phyloP scores from a whole-genome alignment of 768 basidiomycete species.

The Tylopilus cervinicoccineus region DNA sequence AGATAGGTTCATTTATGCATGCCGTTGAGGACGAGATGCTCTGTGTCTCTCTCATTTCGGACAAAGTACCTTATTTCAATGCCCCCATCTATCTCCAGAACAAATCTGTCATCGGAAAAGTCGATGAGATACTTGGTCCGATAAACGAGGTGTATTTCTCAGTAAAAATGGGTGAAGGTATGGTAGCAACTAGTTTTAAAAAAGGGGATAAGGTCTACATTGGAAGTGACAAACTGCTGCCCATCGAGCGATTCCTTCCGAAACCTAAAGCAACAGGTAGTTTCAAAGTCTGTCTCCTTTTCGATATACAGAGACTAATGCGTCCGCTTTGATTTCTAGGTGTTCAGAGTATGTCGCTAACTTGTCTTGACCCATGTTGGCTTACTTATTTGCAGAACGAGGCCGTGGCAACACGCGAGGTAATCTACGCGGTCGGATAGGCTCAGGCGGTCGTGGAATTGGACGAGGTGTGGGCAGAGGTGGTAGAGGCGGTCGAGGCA shows the following conservation, averaged over 20 bases:
- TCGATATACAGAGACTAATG: slow-evolving; percentile 5
- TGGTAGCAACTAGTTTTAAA: slow-evolving; percentile 94
- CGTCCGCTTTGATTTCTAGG: slow-evolving; percentile 23
- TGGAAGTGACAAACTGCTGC: slow-evolving; percentile 93
- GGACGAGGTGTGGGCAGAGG: slow-evolving; percentile 37
- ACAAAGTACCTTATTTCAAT: slow-evolving; percentile 99
- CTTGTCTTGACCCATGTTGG: slow-evolving; percentile 5
- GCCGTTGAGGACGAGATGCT: slow-evolving; percentile 99
- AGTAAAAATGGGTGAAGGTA: slow-evolving; percentile 94
- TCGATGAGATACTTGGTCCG: slow-evolving; percentile 99
- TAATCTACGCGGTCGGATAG: slow-evolving; percentile 25
- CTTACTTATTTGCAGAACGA: slow-evolving; percentile 41
- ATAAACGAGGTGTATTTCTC: slow-evolving; percentile 99
- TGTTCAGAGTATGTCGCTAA: slow-evolving; percentile 10
- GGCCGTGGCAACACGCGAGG: slow-evolving; percentile 37
- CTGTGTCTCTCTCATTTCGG: slow-evolving; percentile 75
- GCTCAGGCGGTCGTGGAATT: slow-evolving; percentile 29
- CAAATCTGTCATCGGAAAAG: slow-evolving; percentile 93
- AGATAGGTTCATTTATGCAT: slow-evolving; percentile 90
- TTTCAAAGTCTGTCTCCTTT: slow-evolving; percentile 29
- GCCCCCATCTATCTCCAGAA: slow-evolving; percentile 97
- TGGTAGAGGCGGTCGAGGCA: slow-evolving; percentile 36
- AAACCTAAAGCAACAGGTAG: slow-evolving; percentile 86
- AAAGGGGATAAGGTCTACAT: slow-evolving; percentile 99
- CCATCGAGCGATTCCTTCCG: slow-evolving; percentile 94